Base-by-base conservation (phyloP, 2,329 filamentous ascomycete genomes). In the Orbilia javanica region DNA sequence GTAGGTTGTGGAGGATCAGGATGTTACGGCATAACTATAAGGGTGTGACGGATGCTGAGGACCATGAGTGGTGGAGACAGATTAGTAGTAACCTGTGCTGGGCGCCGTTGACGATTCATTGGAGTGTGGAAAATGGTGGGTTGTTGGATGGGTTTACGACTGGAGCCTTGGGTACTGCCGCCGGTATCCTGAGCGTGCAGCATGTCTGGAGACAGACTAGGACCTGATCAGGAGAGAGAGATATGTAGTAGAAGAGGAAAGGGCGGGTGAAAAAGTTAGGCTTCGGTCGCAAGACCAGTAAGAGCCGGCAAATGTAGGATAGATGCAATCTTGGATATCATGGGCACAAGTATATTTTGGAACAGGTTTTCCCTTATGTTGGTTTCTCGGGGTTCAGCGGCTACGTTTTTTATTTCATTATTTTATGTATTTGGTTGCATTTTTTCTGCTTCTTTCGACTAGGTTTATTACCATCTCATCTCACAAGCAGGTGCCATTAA, bases 101-200 rank as follows among this genome's bases (percentile, higher is more conserved):
- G 90, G 89, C 92, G 70, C 93, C 94, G 34, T 86, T 97, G 83
- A 95, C 93, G 79, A 82, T 82, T 25, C 93, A 97, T 85, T 97
- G 92, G 91, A 91, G 93, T 82, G 84, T 91, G 46, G 89, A 92
- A 77, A 86, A 88, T 71, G 93, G 92, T 0, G 83, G 75, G 53
- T 90, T 8, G 84, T 92, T 68, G 87, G 87, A 39, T 88, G 90
- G 76, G 85, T 86, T 77, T 84, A 87, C 82, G 85, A 91, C 27
- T 90, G 89, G 0, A 81, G 89, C 25, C 85, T 89, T 77, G 65
- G 91, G 91, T 5, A 86, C 84, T 70, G 83, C 91, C 20, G 84
- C 85, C 27, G 84, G 84, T 4, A 81, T 85, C 10, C 84, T 86
- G 53, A 81, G 83, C 71, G 81, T 88, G 60, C 82, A 84, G 53